Evolutionary conservation across 495 filamentous ascomycete genomes (phyloP), one percentile per base, ranked within the genome.

Genomic region (Diplogelasinospora grovesii): DNA sequence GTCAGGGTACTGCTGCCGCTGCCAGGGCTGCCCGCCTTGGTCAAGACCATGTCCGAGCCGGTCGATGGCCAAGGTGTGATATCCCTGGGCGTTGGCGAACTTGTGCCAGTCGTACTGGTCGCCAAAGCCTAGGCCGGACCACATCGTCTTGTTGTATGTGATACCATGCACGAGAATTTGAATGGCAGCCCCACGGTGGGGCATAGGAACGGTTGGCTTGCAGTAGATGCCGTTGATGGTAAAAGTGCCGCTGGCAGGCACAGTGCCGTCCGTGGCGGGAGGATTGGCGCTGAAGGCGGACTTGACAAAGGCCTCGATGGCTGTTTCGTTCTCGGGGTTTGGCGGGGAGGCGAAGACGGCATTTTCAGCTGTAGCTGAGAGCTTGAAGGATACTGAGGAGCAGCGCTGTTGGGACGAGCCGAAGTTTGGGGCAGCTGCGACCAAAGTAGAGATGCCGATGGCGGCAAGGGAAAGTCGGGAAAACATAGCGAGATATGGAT

Each of bases 41-140:
- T 15, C 29, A 15, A 28, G 27, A n/a, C 52, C 54, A 16, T 55
- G 54, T 14, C 45, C 49, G 14, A 55, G 31, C 1, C 48, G 45
- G 43, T 58, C 52, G 18, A 58, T 43, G 27, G 54, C 54, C 2
- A 58, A 30, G 5, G 54, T 54, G 21, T 47, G 44, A 32, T 52
- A 52, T 0, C 54, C 54, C 5, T 29, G 19, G 5, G 11, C 8
- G n/a, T 46, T 49, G 24, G 52, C 54, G 10, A 7, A 14, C n/a
- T 13, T 2, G 3, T 45, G 52, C 44, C 45, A 55, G 41, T 52
- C 33, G 38, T 49, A 49, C 16, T 26, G 18, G 22, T 30, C 30
- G 6, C 23, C 38, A 13, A 38, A 47, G 14, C 38, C 36, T 11
- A 38, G 24, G 22, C 46, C 45, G 4, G 28, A 22, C 52, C 52